Percentiles rank a stretch among this genome's conserved stretches.
phyloP scores from a whole-genome alignment of 257 asterid genomes.

The Apocynum venetum region DNA sequence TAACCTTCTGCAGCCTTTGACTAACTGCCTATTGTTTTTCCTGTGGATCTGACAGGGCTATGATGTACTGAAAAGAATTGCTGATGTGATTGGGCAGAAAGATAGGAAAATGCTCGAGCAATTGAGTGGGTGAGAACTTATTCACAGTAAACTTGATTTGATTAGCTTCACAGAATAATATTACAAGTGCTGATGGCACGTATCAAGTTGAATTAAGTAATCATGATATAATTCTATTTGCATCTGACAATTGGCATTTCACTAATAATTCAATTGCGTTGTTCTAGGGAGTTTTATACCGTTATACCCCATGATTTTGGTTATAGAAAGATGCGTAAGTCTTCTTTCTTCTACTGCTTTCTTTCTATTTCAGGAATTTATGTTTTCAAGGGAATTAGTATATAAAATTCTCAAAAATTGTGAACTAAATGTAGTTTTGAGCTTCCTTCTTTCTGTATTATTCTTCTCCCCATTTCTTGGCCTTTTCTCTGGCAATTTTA shows the following conservation, averaged over 20 bases:
- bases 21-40: slow-evolving; percentile 1
- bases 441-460: not conserved
- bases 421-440: not conserved
- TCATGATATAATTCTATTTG: not conserved
- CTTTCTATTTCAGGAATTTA: not conserved
- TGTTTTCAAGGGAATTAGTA: not conserved
- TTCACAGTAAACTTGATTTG: not conserved
- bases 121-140: slow-evolving; percentile 63
- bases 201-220: not conserved
- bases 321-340: slow-evolving; percentile 70
- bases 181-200: not conserved
- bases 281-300: slow-evolving; percentile 85
- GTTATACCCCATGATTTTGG: slow-evolving; percentile 96
- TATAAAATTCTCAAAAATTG: not conserved
- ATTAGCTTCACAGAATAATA: slow-evolving; percentile 1
- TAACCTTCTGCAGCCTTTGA: not conserved
- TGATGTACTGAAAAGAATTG: slow-evolving; percentile 78
- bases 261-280: not conserved
- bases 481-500: not conserved
- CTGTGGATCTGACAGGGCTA: slow-evolving; percentile 56
- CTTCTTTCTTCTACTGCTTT: slow-evolving; percentile 21
- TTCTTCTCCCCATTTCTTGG: not conserved
- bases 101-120: slow-evolving; percentile 63
- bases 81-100: slow-evolving; percentile 65
- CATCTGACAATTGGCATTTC: not conserved